A percentile compares a stretch with the other conserved stretches of the same genome.
phyloP scores from a whole-genome alignment of 371 early-diverging fungal species.

The Mortierella sp. region DNA sequence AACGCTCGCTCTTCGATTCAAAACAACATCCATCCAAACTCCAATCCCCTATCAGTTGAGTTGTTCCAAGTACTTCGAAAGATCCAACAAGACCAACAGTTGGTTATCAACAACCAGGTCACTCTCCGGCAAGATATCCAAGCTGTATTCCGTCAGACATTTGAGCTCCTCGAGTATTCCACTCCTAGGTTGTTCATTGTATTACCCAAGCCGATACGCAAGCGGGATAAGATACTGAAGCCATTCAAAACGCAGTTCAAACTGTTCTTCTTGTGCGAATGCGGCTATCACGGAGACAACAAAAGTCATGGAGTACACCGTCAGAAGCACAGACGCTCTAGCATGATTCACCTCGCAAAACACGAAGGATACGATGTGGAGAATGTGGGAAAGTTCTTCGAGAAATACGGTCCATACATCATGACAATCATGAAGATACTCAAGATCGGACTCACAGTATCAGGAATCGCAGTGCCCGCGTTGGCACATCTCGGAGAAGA shows the following conservation, averaged over 20 bases:
- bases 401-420: conserved; percentile 10
- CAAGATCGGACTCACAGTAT: conserved; percentile 5
- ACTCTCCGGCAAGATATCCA: too few species aligned
- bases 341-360: conserved; percentile 16
- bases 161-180: background rate
- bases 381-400: conserved; percentile 12
- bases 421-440: conserved; percentile 18
- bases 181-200: background rate
- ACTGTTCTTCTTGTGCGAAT: conserved; percentile 11
- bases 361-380: conserved; percentile 26
- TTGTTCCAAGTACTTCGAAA: too few species aligned
- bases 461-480: conserved; percentile 6
- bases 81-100: too few species aligned
- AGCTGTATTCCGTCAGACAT: too few species aligned
- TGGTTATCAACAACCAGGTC: too few species aligned
- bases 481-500: conserved; percentile 5
- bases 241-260: background rate
- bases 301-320: too few species aligned
- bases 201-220: background rate
- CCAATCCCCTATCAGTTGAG: too few species aligned
- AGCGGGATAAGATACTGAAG: background rate
- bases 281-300: background rate
- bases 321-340: too few species aligned
- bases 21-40: too few species aligned
- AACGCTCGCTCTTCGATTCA: too few species aligned